A percentile compares a stretch with the other conserved stretches of the same genome.
These are phyloP conservation scores for Podila minutissima DNA, from an alignment of 192 early-diverging fungal species.

Conservation along the genomic window DNA sequence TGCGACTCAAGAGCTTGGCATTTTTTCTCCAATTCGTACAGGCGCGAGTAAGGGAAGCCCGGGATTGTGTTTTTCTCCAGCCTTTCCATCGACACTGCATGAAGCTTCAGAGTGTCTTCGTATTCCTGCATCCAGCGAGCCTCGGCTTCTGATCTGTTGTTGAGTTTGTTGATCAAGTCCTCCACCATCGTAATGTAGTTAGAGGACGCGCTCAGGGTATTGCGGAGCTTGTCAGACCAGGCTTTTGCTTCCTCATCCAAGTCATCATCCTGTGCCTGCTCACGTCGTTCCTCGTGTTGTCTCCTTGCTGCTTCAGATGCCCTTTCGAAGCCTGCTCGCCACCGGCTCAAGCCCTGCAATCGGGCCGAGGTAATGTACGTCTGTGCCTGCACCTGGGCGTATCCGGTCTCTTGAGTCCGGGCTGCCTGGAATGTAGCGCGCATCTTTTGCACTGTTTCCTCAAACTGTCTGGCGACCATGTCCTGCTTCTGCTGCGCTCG, in stretches of 20 bases:
- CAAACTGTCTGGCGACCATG: constrained; percentile 12
- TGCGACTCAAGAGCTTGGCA: constrained; percentile 38
- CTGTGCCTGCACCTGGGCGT: constrained; percentile 37
- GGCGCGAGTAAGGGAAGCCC: constrained; percentile 27
- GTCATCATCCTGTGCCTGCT: not conserved
- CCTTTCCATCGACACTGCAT: constrained; percentile 36
- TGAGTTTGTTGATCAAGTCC: constrained; percentile 18
- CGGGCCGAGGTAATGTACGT: constrained; percentile 23
- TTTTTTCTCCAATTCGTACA: constrained; percentile 48
- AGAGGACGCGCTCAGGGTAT: constrained; percentile 22
- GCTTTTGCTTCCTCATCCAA: constrained; percentile 3
- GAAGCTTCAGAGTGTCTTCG: constrained; percentile 33
- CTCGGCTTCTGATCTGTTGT: constrained; percentile 3
- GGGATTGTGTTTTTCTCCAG: constrained; percentile 18
- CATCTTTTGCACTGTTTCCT: constrained; percentile 40
- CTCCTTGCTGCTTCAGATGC: constrained; percentile 15
- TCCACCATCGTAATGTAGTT: constrained; percentile 41
- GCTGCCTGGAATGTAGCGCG: constrained; percentile 37
- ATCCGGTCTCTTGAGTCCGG: constrained; percentile 21
- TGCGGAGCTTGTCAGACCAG: constrained; percentile 11
- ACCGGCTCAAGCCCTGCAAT: constrained; percentile 22
- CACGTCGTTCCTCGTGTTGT: constrained; percentile 22
- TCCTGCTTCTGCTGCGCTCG: constrained; percentile 26
- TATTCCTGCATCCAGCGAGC: constrained; percentile 35
- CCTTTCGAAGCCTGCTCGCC: constrained; percentile 27